These are phyloP conservation scores for Penicillium griseofulvum DNA, from an alignment of 2,329 filamentous ascomycete species.

Conservation along the genomic window DNA sequence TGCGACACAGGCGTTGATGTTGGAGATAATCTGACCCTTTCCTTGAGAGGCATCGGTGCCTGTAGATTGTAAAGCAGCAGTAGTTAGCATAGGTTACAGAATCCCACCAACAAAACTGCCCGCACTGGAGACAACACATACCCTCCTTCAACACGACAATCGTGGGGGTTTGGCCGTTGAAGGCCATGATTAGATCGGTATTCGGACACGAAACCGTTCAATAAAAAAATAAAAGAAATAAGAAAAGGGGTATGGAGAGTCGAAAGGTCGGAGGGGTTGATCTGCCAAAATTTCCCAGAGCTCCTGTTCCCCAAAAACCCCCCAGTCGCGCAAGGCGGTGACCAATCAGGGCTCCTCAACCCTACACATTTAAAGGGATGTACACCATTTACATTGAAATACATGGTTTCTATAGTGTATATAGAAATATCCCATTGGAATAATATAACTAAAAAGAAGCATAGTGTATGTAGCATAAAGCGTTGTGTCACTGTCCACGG, in stretches of 20 bases:
- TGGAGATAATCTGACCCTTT: constrained; percentile 92
- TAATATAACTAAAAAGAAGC: not conserved
- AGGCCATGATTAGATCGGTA: constrained; percentile 67
- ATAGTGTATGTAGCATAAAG: not conserved
- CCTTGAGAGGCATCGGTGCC: constrained; percentile 97
- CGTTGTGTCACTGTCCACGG: not conserved
- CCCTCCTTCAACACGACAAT: constrained; percentile 98
- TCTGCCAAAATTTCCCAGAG: constrained; percentile 46
- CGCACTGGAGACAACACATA: constrained; percentile 49
- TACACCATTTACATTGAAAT: not conserved
- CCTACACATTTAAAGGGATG: not conserved
- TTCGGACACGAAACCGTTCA: constrained; percentile 19
- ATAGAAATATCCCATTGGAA: not conserved
- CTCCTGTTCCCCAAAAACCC: constrained; percentile 34
- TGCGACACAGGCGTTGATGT: constrained; percentile 96
- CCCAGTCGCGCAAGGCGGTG: constrained; percentile 34
- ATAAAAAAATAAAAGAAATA: constrained; percentile 17
- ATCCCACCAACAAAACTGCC: constrained; percentile 22
- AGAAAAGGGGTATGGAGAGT: constrained; percentile 27
- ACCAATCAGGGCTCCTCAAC: constrained; percentile 30
- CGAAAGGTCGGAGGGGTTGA: constrained; percentile 33
- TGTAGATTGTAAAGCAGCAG: constrained; percentile 41
- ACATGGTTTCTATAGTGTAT: not conserved
- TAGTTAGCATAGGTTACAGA: constrained; percentile 25
- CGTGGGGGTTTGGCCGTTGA: constrained; percentile 94